Evolutionary conservation across 345 rosid genomes (phyloP), one percentile per base, ranked within the genome.

Genomic region (Aquilaria sinensis): DNA sequence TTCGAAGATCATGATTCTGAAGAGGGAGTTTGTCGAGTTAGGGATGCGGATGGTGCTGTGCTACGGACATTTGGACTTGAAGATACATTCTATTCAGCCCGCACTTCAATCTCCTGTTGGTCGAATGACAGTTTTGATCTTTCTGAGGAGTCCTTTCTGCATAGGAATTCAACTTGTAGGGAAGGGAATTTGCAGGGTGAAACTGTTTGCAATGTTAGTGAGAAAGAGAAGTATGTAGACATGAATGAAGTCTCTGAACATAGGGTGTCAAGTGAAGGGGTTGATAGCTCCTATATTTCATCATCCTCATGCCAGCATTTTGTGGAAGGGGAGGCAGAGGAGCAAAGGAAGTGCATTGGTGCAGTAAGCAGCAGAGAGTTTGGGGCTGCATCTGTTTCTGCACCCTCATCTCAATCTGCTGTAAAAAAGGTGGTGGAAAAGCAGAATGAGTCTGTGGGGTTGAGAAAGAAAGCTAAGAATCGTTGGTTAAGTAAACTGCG

Each of bases 401-500:
- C 75, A 14, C 49, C 66, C 33, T 70, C 76, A 9, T 67, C 66
- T 66, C 74, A 66, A 16, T 70, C 67, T 61, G 48, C 47, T 12
- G 11, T 61, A 43, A 69, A 58, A 60, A 69, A 60, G 54, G 73
- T 62, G 58, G 59, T 64, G 31, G 72, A 62, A 71, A 68, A 71
- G 75, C 72, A 64, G 47, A 75, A 59, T 48, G 67, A 58, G 69
- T 30, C 54, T 0, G 45, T 41, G 1, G 75, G 72, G 52, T 67
- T 71, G 10, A 55, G 64, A 37, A 84, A 78, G 80, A 70, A 67
- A 56, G 80, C 58, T 31, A 89, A 80, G 74, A 79, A 77, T 50
- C 61, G 78, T 61, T 92, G 98, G 96, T 56, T 92, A 60, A 71
- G 56, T 67, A 78, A 77, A 73, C 70, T 92, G 62, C 79, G 80